Percentiles rank a stretch among this genome's conserved stretches.
phyloP scores from a whole-genome alignment of 306 rosid genomes.

The Gillenia trifoliata region DNA sequence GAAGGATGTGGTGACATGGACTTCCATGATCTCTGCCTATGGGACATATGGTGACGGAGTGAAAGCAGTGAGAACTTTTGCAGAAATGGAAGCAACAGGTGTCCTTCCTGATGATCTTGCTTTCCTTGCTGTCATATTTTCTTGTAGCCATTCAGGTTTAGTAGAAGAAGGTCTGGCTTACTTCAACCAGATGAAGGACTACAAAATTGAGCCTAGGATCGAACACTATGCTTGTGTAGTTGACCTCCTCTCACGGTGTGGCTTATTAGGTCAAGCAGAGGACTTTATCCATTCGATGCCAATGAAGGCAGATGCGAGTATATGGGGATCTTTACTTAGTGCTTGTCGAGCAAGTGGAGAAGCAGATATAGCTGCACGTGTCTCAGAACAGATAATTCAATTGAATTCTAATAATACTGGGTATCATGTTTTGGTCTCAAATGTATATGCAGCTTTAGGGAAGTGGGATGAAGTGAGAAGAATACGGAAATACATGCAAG shows the following conservation, averaged over 20 bases:
- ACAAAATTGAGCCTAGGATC: conserved; percentile 42
- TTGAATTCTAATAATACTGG: conserved; percentile 30
- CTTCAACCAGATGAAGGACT: conserved; percentile 59
- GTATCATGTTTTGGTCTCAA: conserved; percentile 50
- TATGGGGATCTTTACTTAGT: conserved; percentile 60
- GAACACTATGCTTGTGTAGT: conserved; percentile 61
- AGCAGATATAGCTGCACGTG: conserved; percentile 42
- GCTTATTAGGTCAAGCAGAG: conserved; percentile 50
- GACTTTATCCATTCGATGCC: conserved; percentile 56
- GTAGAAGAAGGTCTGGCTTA: conserved; percentile 55
- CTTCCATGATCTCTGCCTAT: conserved; percentile 57
- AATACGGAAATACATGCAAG: conserved; percentile 41
- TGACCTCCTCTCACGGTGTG: conserved; percentile 62
- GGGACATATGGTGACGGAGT: conserved; percentile 62
- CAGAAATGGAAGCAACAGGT: conserved; percentile 41
- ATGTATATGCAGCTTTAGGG: conserved; percentile 52
- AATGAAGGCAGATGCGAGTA: conserved; percentile 36
- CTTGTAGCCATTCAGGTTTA: conserved; percentile 69
- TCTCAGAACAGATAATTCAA: conserved; percentile 31
- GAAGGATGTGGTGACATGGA: conserved; percentile 63
- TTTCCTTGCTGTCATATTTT: conserved; percentile 49
- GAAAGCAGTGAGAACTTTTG: conserved; percentile 48
- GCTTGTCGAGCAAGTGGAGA: conserved; percentile 58
- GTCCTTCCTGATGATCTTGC: conserved; percentile 54
- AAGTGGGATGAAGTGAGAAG: conserved; percentile 60